Percentiles rank a stretch among this genome's conserved stretches.
Conservation (phyloP, 1,139 yeast genomes). For the Pichia kudriavzevii region DNA sequence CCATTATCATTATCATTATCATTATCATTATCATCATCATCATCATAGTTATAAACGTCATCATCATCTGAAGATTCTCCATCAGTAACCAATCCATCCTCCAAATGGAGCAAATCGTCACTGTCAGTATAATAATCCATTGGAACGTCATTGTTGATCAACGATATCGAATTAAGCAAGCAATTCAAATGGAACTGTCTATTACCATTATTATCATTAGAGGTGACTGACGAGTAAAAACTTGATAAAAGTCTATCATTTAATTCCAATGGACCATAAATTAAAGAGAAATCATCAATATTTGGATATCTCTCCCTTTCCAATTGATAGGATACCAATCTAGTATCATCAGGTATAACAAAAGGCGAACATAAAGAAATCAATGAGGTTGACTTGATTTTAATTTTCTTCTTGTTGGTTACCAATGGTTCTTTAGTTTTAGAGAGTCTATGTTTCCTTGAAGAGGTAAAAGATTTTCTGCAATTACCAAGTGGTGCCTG, state of each 20-base stretch:
- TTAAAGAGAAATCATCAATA: conserved; percentile 10
- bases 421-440: no score
- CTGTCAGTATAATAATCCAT: not conserved
- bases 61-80: not conserved
- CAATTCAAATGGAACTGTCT: conserved; percentile 1
- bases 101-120: not conserved
- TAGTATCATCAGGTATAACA: conserved; percentile 12
- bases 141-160: conserved; percentile 1
- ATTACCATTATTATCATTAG: not conserved
- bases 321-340: conserved; percentile 4
- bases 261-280: conserved; percentile 17
- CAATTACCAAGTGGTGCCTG: no score
- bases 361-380: conserved; percentile 21
- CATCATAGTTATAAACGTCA: no score
- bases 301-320: conserved; percentile 12
- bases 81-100: not conserved
- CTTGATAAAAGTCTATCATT: no score
- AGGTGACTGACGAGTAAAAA: no score
- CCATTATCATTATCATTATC: not conserved
- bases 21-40: not conserved
- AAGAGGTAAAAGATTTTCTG: no score
- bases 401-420: conserved; percentile 2
- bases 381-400: conserved; percentile 13
- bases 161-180: not conserved
- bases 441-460: no score